These are phyloP conservation scores for Musa schizocarpa DNA, from an alignment of 176 grass and related monocot species.

Conservation along the genomic window DNA sequence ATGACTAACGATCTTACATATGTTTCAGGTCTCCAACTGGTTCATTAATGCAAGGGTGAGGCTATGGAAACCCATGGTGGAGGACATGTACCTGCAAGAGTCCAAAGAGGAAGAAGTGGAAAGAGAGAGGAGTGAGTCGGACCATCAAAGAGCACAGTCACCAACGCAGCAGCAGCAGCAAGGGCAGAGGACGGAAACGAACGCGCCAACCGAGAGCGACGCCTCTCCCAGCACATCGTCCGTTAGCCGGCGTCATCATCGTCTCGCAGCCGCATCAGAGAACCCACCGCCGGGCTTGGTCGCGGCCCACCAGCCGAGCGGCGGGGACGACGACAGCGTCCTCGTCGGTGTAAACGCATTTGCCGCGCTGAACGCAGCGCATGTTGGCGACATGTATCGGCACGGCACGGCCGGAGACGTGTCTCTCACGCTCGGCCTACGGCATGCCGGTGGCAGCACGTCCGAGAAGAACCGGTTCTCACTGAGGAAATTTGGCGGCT, in stretches of 20 bases:
- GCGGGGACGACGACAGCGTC: conserved; percentile 8
- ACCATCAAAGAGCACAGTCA: conserved; percentile 21
- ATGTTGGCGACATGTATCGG: conserved; percentile 57
- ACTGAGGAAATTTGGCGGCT: conserved; percentile 78
- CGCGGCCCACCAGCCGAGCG: background rate
- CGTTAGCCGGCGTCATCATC: conserved; percentile 24
- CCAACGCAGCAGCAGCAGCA: conserved; percentile 24
- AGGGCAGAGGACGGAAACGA: conserved; percentile 25
- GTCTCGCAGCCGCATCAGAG: conserved; percentile 18
- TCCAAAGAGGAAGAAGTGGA: conserved; percentile 30
- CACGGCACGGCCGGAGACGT: conserved; percentile 50
- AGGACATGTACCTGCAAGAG: conserved; percentile 99
- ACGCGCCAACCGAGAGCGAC: conserved; percentile 23
- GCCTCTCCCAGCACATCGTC: conserved; percentile 34
- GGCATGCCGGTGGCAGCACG: conserved; percentile 43
- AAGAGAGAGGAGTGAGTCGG: conserved; percentile 25
- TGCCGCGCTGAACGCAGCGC: conserved; percentile 33
- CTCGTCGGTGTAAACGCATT: conserved; percentile 50
- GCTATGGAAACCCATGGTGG: conserved; percentile 99
- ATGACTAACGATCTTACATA: background rate
- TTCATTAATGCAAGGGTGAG: conserved; percentile 99
- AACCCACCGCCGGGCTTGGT: conserved; percentile 6
- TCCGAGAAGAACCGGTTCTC: conserved; percentile 55
- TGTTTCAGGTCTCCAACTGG: conserved; percentile 85
- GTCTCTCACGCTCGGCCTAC: conserved; percentile 84